Evolutionary conservation across 2,329 filamentous ascomycete species (phyloP).

Genomic region (Cordyceps farinosa): DNA sequence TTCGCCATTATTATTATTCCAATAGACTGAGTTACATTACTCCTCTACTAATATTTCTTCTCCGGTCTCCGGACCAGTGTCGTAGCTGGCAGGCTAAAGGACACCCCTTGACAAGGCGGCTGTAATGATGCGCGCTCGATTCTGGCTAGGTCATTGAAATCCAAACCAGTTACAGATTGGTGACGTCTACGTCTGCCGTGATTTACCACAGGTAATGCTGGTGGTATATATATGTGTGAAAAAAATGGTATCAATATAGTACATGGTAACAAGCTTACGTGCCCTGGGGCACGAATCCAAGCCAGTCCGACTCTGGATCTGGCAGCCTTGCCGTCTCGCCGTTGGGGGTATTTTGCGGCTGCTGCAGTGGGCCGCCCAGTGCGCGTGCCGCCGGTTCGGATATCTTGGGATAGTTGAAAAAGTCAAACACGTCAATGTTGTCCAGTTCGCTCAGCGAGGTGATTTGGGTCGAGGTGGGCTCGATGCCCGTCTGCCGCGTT

Average conservation of each 20-base stretch:
- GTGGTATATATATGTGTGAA: not conserved
- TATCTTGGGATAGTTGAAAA: slow-evolving; percentile 42
- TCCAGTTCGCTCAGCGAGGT: slow-evolving; percentile 40
- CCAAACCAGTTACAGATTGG: not conserved
- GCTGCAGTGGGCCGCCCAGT: slow-evolving; percentile 23
- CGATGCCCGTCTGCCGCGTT: slow-evolving; percentile 35
- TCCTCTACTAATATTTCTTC: no score
- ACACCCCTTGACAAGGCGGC: no score
- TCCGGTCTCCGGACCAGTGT: no score
- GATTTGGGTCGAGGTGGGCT: slow-evolving; percentile 37
- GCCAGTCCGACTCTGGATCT: slow-evolving; percentile 32
- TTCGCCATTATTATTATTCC: no score
- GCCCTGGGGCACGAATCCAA: slow-evolving; percentile 22
- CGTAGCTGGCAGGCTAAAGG: no score
- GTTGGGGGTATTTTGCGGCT: slow-evolving; percentile 22
- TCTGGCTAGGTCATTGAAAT: not conserved
- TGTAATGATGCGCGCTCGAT: not conserved
- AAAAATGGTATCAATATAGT: not conserved
- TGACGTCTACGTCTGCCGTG: not conserved
- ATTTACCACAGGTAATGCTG: not conserved
- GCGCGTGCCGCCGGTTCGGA: slow-evolving; percentile 22
- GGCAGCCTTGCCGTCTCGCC: slow-evolving; percentile 27
- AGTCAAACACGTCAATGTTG: slow-evolving; percentile 44
- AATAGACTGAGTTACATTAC: no score
- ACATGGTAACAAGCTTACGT: not conserved